phyloP scores from a whole-genome alignment of 2,329 filamentous ascomycete species.

The Sporothrix euskadiensis region DNA sequence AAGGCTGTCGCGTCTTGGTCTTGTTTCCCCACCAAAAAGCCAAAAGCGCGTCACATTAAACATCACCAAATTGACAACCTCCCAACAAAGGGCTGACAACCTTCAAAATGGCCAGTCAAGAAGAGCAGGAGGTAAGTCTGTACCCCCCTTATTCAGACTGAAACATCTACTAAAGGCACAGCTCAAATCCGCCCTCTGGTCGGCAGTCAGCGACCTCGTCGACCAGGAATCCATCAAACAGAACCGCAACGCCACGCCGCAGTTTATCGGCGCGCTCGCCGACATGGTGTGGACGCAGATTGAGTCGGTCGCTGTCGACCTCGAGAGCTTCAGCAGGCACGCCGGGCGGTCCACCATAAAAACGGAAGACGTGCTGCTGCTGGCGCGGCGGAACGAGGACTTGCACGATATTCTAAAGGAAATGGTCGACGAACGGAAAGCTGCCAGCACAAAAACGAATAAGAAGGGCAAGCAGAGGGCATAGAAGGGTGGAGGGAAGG shows the following conservation, averaged over 20 bases:
- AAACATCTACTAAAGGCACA: conserved; percentile 40
- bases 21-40: neutral
- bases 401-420: conserved; percentile 73
- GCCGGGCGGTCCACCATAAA: conserved; percentile 78
- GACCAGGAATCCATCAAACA: conserved; percentile 75
- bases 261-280: conserved; percentile 83
- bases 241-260: conserved; percentile 82
- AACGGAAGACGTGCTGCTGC: conserved; percentile 82
- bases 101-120: conserved; percentile 36
- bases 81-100: neutral
- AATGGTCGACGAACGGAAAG: conserved; percentile 63
- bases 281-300: conserved; percentile 88
- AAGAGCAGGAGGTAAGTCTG: conserved; percentile 36
- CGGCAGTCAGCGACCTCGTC: conserved; percentile 80
- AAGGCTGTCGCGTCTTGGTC: conserved; percentile 16
- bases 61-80: neutral
- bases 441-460: conserved; percentile 42
- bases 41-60: conserved; percentile 7
- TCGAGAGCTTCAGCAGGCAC: conserved; percentile 66
- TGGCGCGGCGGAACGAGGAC: conserved; percentile 84
- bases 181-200: conserved; percentile 83
- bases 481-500: neutral
- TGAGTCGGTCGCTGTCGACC: conserved; percentile 58
- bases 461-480: conserved; percentile 38
- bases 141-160: no score